Percentiles rank a stretch among this genome's conserved stretches.
These are phyloP conservation scores for Endoconidiophora laricicola DNA, from an alignment of 2,329 filamentous ascomycete genomes.

Conservation along the genomic window DNA sequence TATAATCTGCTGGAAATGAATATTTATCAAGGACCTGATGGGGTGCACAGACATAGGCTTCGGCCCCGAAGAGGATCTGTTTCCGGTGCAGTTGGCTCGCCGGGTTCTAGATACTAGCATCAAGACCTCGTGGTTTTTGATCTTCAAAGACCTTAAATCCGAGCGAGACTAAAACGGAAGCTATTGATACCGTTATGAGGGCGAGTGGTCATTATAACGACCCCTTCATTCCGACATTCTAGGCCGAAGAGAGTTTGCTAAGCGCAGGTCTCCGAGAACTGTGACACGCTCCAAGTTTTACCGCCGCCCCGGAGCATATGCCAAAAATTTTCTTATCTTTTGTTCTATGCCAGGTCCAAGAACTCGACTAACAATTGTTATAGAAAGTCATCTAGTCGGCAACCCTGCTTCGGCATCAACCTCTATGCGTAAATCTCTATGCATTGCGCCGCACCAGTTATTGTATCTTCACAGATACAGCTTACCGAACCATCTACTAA, in stretches of 20 bases:
- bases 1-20: conserved; percentile 9
- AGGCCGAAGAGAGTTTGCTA: conserved; percentile 32
- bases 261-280: conserved; percentile 25
- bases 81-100: conserved; percentile 19
- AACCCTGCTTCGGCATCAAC: conserved; percentile 50
- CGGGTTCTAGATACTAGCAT: conserved; percentile 11
- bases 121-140: neutral
- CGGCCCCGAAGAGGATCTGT: neutral
- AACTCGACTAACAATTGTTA: neutral
- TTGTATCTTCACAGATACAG: conserved; percentile 1
- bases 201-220: conserved; percentile 45
- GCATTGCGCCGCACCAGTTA: conserved; percentile 29
- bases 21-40: conserved; percentile 5
- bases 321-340: conserved; percentile 17
- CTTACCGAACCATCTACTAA: conserved; percentile 20
- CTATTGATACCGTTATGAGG: conserved; percentile 44
- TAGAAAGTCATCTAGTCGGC: conserved; percentile 44
- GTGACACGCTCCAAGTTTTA: conserved; percentile 40
- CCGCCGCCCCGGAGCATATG: conserved; percentile 28
- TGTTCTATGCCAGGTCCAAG: neutral
- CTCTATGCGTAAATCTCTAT: conserved; percentile 37
- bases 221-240: conserved; percentile 36
- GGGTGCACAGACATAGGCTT: conserved; percentile 1
- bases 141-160: neutral
- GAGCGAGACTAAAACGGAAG: conserved; percentile 23